These are phyloP conservation scores for Nicotiana undulata DNA, from an alignment of 257 asterid genomes.

Conservation along the genomic window DNA sequence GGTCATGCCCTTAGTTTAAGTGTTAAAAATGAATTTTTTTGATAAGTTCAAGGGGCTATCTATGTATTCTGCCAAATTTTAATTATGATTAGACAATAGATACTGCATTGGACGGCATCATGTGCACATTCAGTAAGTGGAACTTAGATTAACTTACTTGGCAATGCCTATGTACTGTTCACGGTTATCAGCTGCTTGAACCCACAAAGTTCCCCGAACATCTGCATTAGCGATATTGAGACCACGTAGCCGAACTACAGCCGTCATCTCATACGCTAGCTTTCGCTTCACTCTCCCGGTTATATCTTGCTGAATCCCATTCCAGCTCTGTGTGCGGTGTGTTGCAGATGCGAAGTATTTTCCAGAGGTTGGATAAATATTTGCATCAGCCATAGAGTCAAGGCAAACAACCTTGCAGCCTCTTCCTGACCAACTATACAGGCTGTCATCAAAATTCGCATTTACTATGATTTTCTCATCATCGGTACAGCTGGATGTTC, in stretches of 20 bases:
- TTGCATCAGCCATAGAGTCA: constrained; percentile 63
- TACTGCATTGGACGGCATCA: background rate
- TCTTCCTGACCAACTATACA: constrained; percentile 76
- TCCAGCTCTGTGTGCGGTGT: constrained; percentile 72
- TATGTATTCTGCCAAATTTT: background rate
- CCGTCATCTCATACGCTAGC: constrained; percentile 70
- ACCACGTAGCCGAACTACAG: constrained; percentile 62
- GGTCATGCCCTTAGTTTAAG: background rate
- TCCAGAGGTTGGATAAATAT: constrained; percentile 62
- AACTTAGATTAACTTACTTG: constrained; percentile 35
- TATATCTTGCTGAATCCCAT: constrained; percentile 95
- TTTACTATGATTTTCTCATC: constrained; percentile 50
- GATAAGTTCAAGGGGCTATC: background rate
- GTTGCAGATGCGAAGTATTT: constrained; percentile 70
- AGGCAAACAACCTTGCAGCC: constrained; percentile 71
- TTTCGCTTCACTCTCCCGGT: constrained; percentile 67
- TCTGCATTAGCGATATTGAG: constrained; percentile 38
- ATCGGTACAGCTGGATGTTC: constrained; percentile 24
- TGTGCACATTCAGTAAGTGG: background rate
- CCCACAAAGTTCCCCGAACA: constrained; percentile 68
- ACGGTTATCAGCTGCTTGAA: constrained; percentile 60
- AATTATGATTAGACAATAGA: background rate
- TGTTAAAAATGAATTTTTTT: background rate
- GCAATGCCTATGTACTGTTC: constrained; percentile 78
- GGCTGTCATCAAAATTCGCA: constrained; percentile 61